phyloP scores from a whole-genome alignment of 305 asterid genomes.

The Ruellia speciosa region DNA sequence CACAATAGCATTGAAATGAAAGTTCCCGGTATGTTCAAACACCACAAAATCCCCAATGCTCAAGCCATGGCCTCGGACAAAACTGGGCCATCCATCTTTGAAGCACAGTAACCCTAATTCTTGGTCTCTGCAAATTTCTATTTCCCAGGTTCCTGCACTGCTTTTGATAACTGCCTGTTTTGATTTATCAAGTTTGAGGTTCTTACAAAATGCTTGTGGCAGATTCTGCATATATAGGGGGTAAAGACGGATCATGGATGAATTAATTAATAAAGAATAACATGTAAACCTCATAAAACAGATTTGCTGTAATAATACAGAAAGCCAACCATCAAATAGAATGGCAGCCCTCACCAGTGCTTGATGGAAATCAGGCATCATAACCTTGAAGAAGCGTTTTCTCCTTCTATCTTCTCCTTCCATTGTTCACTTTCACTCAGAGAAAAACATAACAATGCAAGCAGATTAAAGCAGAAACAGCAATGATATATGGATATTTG shows the following conservation, averaged over 20 bases:
- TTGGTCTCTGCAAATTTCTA: conserved; percentile 4
- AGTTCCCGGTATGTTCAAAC: conserved; percentile 16
- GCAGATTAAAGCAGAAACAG: too few species aligned
- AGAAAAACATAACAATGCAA: too few species aligned
- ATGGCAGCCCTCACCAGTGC: background rate
- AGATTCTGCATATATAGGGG: background rate
- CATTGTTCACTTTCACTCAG: too few species aligned
- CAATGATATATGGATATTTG: too few species aligned
- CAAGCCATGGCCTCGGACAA: conserved; percentile 14
- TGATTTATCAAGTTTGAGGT: background rate
- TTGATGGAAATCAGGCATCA: background rate
- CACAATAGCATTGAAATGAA: conserved; percentile 19
- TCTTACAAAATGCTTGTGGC: conserved; percentile 1
- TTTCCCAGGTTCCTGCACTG: conserved; percentile 5
- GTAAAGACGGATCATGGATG: too few species aligned
- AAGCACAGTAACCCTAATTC: conserved; percentile 2
- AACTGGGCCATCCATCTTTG: conserved; percentile 21
- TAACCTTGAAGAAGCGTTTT: background rate
- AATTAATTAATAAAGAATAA: too few species aligned
- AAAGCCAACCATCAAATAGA: background rate
- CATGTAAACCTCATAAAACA: too few species aligned
- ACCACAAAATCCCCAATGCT: conserved; percentile 21
- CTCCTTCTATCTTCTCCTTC: background rate
- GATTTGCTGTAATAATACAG: too few species aligned
- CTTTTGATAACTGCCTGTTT: background rate